These are phyloP conservation scores for Myxozyma melibiosi DNA, from an alignment of 805 yeast genomes.

Conservation along the genomic window DNA sequence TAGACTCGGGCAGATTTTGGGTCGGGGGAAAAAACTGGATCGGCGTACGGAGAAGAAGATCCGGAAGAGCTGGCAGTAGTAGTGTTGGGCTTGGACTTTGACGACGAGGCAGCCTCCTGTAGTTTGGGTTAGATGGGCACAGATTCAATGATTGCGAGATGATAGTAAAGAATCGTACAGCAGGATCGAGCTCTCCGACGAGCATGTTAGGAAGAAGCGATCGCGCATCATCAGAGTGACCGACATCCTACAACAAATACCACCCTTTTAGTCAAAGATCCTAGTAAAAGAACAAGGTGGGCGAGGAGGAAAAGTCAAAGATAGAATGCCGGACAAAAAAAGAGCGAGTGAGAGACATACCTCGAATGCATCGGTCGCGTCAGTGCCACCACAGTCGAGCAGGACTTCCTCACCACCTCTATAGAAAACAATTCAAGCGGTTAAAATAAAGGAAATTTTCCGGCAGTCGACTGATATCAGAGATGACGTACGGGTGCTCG, in stretches of 20 bases:
- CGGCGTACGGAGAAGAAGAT: constrained; percentile 4
- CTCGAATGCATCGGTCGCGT: constrained; percentile 70
- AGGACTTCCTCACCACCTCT: constrained; percentile 82
- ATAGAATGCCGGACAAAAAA: no score
- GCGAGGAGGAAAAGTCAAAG: no score
- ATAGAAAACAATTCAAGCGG: neutral
- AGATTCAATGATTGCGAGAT: neutral
- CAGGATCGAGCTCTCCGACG: constrained; percentile 76
- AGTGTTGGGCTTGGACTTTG: neutral
- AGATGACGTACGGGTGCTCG: constrained; percentile 55
- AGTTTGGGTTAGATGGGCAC: neutral
- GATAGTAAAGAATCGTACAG: constrained; percentile 36
- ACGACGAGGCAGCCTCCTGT: constrained; percentile 8
- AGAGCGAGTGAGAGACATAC: constrained; percentile 40
- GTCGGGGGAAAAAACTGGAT: neutral
- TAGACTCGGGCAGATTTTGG: neutral
- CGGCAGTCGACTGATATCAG: neutral
- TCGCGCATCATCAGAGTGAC: constrained; percentile 96
- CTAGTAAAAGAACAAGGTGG: no score
- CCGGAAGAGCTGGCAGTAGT: neutral
- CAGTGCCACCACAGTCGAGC: constrained; percentile 76
- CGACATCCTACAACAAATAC: constrained; percentile 70
- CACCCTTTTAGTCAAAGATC: no score
- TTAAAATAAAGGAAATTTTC: no score
- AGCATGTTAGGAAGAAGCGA: constrained; percentile 67